phyloP scores from a whole-genome alignment of 1,284 basidiomycete species.

The Stereum hirsutum region DNA sequence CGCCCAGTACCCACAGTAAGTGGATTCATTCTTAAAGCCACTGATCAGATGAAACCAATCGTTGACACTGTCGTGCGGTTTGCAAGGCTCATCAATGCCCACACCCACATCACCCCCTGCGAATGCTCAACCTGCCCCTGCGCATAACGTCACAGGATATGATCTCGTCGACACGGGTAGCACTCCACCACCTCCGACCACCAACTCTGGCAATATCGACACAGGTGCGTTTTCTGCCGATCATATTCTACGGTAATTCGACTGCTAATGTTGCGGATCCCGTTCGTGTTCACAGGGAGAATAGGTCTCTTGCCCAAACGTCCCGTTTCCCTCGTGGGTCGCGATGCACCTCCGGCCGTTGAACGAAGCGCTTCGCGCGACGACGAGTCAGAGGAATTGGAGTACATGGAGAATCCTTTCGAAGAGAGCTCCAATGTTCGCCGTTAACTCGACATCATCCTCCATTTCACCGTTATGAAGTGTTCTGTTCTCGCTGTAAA shows the following conservation, averaged over 20 bases:
- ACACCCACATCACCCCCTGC: no score
- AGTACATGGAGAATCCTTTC: slow-evolving; percentile 63
- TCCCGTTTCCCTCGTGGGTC: slow-evolving; percentile 55
- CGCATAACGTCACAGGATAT: neutral
- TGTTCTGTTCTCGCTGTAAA: no score
- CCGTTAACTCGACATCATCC: no score
- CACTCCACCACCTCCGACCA: slow-evolving; percentile 7
- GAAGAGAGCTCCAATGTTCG: slow-evolving; percentile 33
- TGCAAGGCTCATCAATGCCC: no score
- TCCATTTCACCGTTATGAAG: no score
- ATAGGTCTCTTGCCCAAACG: slow-evolving; percentile 68
- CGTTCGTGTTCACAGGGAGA: slow-evolving; percentile 29
- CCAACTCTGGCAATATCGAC: slow-evolving; percentile 16
- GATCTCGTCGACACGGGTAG: neutral
- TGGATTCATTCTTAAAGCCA: neutral
- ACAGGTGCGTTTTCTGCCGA: slow-evolving; percentile 4
- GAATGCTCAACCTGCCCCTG: neutral
- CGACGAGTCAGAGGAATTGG: slow-evolving; percentile 34
- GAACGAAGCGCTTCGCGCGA: slow-evolving; percentile 23
- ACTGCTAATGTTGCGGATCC: neutral
- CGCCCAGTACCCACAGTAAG: neutral
- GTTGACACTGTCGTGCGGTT: no score
- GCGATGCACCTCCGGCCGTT: slow-evolving; percentile 18
- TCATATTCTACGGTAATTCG: no score
- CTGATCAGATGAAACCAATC: no score